Conservation (phyloP, 1,284 basidiomycete species). For the Bjerkandera adusta region DNA sequence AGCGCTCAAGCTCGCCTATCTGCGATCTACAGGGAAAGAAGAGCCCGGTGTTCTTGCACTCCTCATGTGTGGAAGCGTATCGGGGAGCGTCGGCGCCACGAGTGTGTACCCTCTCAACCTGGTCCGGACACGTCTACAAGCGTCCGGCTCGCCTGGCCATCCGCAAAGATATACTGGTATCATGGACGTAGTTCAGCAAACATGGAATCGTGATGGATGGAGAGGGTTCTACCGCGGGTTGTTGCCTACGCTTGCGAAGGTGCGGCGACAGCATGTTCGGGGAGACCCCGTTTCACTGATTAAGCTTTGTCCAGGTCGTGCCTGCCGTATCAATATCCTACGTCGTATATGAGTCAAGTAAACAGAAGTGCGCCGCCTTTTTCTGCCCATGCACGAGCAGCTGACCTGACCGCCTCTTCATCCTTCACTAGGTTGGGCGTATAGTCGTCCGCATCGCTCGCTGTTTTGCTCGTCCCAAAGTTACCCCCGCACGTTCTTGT, state of each 20-base stretch:
- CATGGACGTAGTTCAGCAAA: constrained; percentile 81
- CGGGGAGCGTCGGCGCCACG: constrained; percentile 89
- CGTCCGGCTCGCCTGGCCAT: constrained; percentile 91
- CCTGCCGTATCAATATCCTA: constrained; percentile 95
- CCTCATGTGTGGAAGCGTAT: constrained; percentile 85
- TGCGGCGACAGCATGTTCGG: constrained; percentile 22
- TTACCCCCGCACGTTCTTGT: no score
- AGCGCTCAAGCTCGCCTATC: constrained; percentile 83
- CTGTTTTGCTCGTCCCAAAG: no score
- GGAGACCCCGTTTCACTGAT: no score
- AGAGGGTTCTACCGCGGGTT: constrained; percentile 94
- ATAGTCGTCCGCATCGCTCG: no score
- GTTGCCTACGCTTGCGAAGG: constrained; percentile 90
- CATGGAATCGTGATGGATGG: constrained; percentile 87
- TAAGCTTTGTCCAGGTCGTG: constrained; percentile 61
- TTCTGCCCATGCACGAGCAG: no score
- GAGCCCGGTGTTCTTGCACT: constrained; percentile 84
- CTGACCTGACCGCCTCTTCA: no score
- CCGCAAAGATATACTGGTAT: constrained; percentile 88
- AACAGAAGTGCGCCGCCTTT: constrained; percentile 69
- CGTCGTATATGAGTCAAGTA: constrained; percentile 84
- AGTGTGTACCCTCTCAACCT: constrained; percentile 93
- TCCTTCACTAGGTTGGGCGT: no score
- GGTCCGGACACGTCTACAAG: constrained; percentile 92
- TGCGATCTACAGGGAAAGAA: constrained; percentile 75